phyloP scores from a whole-genome alignment of 805 yeast species.

The Saccharomycopsis guyanensis region DNA sequence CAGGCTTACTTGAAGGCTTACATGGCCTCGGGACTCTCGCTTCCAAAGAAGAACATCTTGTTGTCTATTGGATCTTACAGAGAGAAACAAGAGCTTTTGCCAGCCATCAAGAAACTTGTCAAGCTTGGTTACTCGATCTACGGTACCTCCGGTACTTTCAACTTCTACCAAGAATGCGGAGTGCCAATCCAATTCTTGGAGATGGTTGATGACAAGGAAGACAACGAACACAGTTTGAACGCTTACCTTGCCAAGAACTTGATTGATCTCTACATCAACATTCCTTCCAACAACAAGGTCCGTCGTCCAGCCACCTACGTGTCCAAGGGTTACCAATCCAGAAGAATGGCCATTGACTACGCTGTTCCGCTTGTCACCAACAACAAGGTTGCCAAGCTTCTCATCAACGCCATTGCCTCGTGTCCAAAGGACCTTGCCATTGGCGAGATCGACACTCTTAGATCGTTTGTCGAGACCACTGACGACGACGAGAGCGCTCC shows the following conservation, averaged over 20 bases:
- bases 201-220: constrained; percentile 60
- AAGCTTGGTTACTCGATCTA: constrained; percentile 84
- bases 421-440: constrained; percentile 27
- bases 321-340: constrained; percentile 94
- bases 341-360: constrained; percentile 99
- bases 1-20: constrained; percentile 95
- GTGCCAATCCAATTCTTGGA: constrained; percentile 94
- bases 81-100: constrained; percentile 90
- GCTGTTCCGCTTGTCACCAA: constrained; percentile 96
- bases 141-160: constrained; percentile 99
- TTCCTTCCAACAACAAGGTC: constrained; percentile 95
- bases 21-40: constrained; percentile 88
- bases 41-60: constrained; percentile 91
- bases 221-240: constrained; percentile 87
- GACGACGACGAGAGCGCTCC: not conserved
- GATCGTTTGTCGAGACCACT: constrained; percentile 12
- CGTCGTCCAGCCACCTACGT: constrained; percentile 98
- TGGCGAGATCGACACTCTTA: constrained; percentile 20
- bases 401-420: constrained; percentile 89
- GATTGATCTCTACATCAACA: constrained; percentile 91
- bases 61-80: constrained; percentile 94
- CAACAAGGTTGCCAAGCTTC: constrained; percentile 92
- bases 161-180: constrained; percentile 90
- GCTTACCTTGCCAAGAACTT: constrained; percentile 94
- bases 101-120: constrained; percentile 71